These are phyloP conservation scores for Tuber calosporum DNA, from an alignment of 495 filamentous ascomycete genomes.

Conservation along the genomic window DNA sequence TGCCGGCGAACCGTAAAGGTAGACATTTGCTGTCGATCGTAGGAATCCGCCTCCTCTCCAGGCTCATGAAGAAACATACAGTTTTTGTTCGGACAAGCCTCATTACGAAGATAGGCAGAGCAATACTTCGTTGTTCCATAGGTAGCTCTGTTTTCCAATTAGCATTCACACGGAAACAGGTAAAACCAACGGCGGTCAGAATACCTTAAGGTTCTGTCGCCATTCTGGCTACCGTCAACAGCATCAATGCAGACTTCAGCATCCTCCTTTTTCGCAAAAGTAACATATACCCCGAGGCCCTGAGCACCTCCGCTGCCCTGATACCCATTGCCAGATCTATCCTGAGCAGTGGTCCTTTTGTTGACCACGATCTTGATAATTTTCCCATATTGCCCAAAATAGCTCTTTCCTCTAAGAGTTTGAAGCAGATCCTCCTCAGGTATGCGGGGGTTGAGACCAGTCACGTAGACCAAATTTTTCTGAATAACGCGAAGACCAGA, in stretches of 20 bases:
- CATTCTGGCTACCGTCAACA: conserved; percentile 87
- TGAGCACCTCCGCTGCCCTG: conserved; percentile 44
- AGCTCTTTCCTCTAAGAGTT: conserved; percentile 77
- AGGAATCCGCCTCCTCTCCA: conserved; percentile 93
- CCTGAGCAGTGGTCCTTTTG: conserved; percentile 54
- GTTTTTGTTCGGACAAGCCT: conserved; percentile 83
- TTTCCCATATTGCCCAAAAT: conserved; percentile 97
- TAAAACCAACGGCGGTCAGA: conserved; percentile 11
- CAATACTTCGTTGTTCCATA: conserved; percentile 99
- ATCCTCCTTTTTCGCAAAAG: conserved; percentile 80
- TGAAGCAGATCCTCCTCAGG: conserved; percentile 83
- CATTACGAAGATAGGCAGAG: conserved; percentile 88
- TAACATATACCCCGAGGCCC: conserved; percentile 94
- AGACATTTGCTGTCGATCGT: conserved; percentile 87
- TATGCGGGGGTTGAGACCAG: conserved; percentile 82
- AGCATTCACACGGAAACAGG: conserved; percentile 27
- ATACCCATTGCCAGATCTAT: conserved; percentile 21
- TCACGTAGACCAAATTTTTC: conserved; percentile 98
- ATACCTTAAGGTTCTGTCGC: conserved; percentile 69
- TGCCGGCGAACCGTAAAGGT: conserved; percentile 86
- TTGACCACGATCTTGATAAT: conserved; percentile 99
- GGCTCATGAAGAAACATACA: conserved; percentile 98
- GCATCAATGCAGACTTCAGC: conserved; percentile 80
- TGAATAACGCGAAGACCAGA: conserved; percentile 92
- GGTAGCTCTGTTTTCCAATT: conserved; percentile 59